Conservation (phyloP, 2,329 filamentous ascomycete genomes). For the Ilyonectria sp. region DNA sequence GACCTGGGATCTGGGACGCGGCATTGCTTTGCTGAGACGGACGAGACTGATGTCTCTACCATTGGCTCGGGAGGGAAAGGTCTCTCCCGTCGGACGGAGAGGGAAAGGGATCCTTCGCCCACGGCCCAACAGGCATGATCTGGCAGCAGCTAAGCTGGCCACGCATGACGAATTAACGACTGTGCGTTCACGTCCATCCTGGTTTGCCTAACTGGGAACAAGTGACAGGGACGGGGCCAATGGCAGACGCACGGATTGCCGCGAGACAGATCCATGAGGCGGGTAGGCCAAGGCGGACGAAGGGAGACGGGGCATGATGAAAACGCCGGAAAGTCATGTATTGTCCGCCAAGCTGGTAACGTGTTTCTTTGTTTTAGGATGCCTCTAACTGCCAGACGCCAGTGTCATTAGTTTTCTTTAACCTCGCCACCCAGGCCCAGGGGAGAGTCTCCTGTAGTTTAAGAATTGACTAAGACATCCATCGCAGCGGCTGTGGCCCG, state of each 20-base stretch:
- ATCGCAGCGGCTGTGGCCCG: background rate
- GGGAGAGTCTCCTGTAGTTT: background rate
- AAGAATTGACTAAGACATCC: background rate
- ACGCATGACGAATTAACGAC: background rate
- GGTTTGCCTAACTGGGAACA: constrained; percentile 28
- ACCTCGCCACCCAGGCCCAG: background rate
- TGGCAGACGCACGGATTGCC: constrained; percentile 8
- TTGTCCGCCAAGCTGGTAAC: background rate
- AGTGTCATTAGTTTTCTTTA: background rate
- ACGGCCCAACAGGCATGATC: background rate
- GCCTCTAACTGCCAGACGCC: background rate
- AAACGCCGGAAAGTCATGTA: background rate
- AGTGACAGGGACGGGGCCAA: constrained; percentile 16
- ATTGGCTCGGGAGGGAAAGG: background rate
- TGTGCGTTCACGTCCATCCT: constrained; percentile 6
- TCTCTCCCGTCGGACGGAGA: background rate
- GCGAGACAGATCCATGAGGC: background rate
- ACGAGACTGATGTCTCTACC: background rate
- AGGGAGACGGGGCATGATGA: background rate
- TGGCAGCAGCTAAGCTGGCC: background rate
- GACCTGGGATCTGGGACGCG: constrained; percentile 28
- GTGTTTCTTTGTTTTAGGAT: background rate
- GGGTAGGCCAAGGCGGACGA: background rate
- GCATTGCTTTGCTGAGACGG: constrained; percentile 5
- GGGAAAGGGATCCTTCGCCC: background rate